phyloP scores from a whole-genome alignment of 345 rosid genomes.

The Brassica napus region Da-Ae NC_063452.1:15381001-15381500 shows the following conservation, averaged over 20 bases:
- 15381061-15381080: not conserved
- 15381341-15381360: conserved; percentile 51
- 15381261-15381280: conserved; percentile 45
- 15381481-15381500: conserved; percentile 44
- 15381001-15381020: conserved; percentile 1
- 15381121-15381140: conserved; percentile 50
- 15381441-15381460: not conserved
- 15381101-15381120: not conserved
- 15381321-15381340: conserved; percentile 44
- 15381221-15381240: conserved; percentile 46
- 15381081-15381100: not conserved
- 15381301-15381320: conserved; percentile 70
- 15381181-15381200: conserved; percentile 72
- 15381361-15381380: not conserved
- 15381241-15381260: conserved; percentile 38
- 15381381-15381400: not conserved
- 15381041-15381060: not conserved
- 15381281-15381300: conserved; percentile 63
- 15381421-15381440: not conserved
- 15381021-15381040: not conserved
- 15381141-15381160: conserved; percentile 46
- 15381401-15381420: not conserved
- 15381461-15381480: not conserved
- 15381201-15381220: conserved; percentile 50
- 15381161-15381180: conserved; percentile 54